Percentiles rank a stretch among this genome's conserved stretches.
Conservation (phyloP, 345 rosid genomes). For the Abelmoschus esculentus region DNA sequence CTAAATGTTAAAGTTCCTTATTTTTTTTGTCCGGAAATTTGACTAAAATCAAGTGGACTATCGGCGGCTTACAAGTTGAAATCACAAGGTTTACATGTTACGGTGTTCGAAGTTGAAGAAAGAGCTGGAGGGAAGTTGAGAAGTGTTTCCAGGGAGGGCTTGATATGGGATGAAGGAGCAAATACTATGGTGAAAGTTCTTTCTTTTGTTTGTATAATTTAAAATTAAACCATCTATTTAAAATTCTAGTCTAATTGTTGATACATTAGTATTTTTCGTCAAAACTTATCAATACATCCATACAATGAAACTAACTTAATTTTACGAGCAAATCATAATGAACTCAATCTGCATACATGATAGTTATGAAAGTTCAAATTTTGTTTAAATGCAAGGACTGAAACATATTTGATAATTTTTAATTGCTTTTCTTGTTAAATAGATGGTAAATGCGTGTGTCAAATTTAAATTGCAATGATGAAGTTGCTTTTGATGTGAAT, state of each 20-base stretch:
- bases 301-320: too few relatives aligned
- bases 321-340: too few relatives aligned
- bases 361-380: too few relatives aligned
- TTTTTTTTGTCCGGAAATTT: background rate
- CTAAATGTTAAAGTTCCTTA: background rate
- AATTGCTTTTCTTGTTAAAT: background rate
- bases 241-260: too few relatives aligned
- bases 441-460: background rate
- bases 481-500: background rate
- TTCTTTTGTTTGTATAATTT: background rate
- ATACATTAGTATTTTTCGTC: too few relatives aligned
- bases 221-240: too few relatives aligned
- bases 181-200: conserved; percentile 63
- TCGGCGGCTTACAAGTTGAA: conserved; percentile 93
- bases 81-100: conserved; percentile 63
- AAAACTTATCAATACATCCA: too few relatives aligned
- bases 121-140: conserved; percentile 82
- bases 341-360: too few relatives aligned
- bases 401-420: too few relatives aligned
- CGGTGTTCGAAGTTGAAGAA: conserved; percentile 77
- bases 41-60: conserved; percentile 49
- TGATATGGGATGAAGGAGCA: conserved; percentile 94
- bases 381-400: too few relatives aligned
- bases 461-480: background rate
- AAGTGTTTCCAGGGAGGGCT: conserved; percentile 49